Base-by-base conservation (phyloP, 306 rosid species). In the Dalbergia oliveri region DNA sequence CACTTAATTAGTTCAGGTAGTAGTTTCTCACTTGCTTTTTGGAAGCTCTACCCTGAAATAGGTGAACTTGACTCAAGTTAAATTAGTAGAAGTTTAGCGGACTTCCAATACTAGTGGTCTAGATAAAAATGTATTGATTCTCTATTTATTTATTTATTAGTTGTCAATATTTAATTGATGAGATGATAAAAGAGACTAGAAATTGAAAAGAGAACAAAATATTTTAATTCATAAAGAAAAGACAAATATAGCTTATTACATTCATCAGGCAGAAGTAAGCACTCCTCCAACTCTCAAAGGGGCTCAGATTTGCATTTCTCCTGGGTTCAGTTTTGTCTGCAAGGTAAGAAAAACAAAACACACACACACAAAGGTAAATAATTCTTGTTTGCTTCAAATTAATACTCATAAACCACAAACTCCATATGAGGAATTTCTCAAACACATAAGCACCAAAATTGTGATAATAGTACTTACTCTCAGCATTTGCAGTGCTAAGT, bases 211-310 rank as follows among this genome's bases (percentile, higher is more conserved):
- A n/a, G 57, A 50, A 14, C 18, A 50, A 14, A 13, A 5, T 5
- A 50, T 13, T 50, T 0, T 8, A 66, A 66, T 62, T 74, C 50
- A 64, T 39, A 13, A 58, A 44, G 47, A 8, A 0, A 45, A 33
- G 34, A 26, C 8, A 56, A 1, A 33, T 49, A 43, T 31, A 41
- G 49, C 59, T 82, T 13, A 39, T 85, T 84, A 86, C 92, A 64
- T 79, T 63, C 41, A 2, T 0, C 68, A 88, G 0, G 83, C 94
- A 89, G 51, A 31, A 86, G 84, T 80, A 91, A 72, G 91, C 91
- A 44, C 90, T 89, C 81, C 82, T 66, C 88, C 88, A 86, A 21
- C 65, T 0, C 45, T 14, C 49, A 51, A 73, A 76, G 23, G 88
- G 88, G 45, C 83, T 60, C 44, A 86, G 67, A 75, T 91, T 91